A percentile compares a stretch with the other conserved stretches of the same genome.
These are phyloP conservation scores for grape (Vitis vinifera) DNA, from an alignment of 164 flowering plant species.

Conservation along the genomic window DNA sequence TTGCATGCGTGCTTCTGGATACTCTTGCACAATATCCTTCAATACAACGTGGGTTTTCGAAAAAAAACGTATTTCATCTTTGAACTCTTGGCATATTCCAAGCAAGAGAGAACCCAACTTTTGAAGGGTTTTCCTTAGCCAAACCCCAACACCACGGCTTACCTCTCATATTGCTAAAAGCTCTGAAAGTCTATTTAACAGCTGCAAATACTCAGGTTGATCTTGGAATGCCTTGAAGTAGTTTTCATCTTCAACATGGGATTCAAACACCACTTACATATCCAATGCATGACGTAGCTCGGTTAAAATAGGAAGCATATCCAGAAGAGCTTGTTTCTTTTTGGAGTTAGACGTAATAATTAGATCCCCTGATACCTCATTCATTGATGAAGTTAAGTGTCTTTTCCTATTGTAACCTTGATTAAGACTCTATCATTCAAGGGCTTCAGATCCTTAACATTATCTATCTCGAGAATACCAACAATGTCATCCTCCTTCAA, in stretches of 20 bases:
- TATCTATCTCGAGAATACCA: constrained; percentile 90
- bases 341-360: constrained; percentile 74
- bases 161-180: constrained; percentile 88
- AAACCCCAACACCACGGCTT: constrained; percentile 96
- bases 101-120: constrained; percentile 86
- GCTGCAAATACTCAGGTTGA: constrained; percentile 92
- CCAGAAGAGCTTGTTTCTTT: constrained; percentile 94
- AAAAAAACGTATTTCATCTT: constrained; percentile 56
- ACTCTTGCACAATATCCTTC: constrained; percentile 69
- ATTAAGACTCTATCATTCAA: constrained; percentile 80
- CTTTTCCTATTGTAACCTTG: constrained; percentile 53
- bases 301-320: constrained; percentile 70
- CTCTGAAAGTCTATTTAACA: constrained; percentile 78
- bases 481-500: constrained; percentile 94
- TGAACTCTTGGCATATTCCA: constrained; percentile 92
- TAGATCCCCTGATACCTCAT: constrained; percentile 97
- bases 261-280: constrained; percentile 78
- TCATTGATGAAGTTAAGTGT: constrained; percentile 77
- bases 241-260: constrained; percentile 80
- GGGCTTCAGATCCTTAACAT: constrained; percentile 85
- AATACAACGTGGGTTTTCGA: constrained; percentile 83
- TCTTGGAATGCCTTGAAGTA: constrained; percentile 97
- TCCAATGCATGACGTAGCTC: constrained; percentile 79
- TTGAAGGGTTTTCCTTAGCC: constrained; percentile 90
- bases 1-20: constrained; percentile 41